A percentile compares a stretch with the other conserved stretches of the same genome.
phyloP scores from a whole-genome alignment of 1,284 basidiomycete species.

The Chondrostereum purpureum region DNA sequence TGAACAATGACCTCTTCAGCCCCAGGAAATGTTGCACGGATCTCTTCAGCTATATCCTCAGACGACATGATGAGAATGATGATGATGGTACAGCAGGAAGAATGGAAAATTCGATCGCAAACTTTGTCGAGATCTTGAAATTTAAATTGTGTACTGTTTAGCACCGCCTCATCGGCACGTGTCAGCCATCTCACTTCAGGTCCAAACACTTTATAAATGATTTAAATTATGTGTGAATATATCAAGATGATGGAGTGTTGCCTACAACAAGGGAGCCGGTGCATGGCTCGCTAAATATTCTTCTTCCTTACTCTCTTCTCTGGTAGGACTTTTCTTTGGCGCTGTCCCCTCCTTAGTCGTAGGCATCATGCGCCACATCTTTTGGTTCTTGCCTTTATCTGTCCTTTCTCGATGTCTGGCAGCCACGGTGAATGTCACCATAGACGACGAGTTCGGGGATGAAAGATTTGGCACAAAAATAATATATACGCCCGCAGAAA shows the following conservation, averaged over 20 bases:
- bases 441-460: constrained; percentile 27
- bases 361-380: constrained; percentile 10
- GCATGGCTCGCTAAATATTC: neutral
- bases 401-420: constrained; percentile 11
- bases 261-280: neutral
- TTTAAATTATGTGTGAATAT: too few relatives aligned
- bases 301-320: neutral
- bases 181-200: neutral
- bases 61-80: constrained; percentile 40
- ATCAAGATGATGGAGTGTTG: neutral
- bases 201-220: too few relatives aligned
- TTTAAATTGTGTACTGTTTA: neutral
- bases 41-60: constrained; percentile 71
- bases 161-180: neutral
- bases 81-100: too few relatives aligned
- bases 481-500: constrained; percentile 20
- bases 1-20: constrained; percentile 91
- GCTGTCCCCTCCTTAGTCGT: constrained; percentile 1
- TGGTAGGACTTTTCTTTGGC: neutral
- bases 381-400: constrained; percentile 12
- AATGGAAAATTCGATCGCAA: neutral
- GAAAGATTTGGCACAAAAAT: constrained; percentile 18
- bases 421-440: constrained; percentile 20
- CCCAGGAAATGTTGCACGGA: constrained; percentile 74
- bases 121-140: neutral